Conservation (phyloP, 2,329 filamentous ascomycete genomes). For the Epichloe festucae region DNA sequence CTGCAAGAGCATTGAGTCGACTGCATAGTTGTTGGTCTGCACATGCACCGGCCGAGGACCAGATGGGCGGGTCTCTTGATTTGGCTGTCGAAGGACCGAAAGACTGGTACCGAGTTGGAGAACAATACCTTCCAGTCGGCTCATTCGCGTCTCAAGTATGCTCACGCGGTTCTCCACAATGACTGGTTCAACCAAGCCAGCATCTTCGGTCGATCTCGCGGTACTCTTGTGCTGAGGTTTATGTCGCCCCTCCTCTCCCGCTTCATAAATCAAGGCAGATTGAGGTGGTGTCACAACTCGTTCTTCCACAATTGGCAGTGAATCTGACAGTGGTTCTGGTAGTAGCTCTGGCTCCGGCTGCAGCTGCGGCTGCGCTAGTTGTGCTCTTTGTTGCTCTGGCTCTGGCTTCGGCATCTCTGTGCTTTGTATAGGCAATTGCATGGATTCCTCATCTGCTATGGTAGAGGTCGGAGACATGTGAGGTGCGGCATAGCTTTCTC, state of each 20-base stretch:
- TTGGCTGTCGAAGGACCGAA: conserved; percentile 23
- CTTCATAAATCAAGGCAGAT: not conserved
- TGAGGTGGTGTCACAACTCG: not conserved
- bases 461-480: conserved; percentile 40
- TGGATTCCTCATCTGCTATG: conserved; percentile 20
- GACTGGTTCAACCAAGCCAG: conserved; percentile 26
- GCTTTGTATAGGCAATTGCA: conserved; percentile 17
- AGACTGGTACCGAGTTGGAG: conserved; percentile 35
- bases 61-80: conserved; percentile 15
- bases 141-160: conserved; percentile 37
- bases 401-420: conserved; percentile 5
- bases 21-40: not conserved
- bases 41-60: not conserved
- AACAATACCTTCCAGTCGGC: conserved; percentile 39
- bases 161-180: conserved; percentile 40
- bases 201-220: not conserved
- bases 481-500: conserved; percentile 43
- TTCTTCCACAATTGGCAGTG: not conserved
- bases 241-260: not conserved
- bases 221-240: not conserved
- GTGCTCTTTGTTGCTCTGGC: conserved; percentile 12
- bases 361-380: conserved; percentile 12
- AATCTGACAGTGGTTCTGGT: conserved; percentile 3
- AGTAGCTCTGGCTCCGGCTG: conserved; percentile 17
- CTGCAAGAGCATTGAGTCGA: not conserved